phyloP scores from a whole-genome alignment of 2,329 filamentous ascomycete species.

The Myriangium duriaei region DNA sequence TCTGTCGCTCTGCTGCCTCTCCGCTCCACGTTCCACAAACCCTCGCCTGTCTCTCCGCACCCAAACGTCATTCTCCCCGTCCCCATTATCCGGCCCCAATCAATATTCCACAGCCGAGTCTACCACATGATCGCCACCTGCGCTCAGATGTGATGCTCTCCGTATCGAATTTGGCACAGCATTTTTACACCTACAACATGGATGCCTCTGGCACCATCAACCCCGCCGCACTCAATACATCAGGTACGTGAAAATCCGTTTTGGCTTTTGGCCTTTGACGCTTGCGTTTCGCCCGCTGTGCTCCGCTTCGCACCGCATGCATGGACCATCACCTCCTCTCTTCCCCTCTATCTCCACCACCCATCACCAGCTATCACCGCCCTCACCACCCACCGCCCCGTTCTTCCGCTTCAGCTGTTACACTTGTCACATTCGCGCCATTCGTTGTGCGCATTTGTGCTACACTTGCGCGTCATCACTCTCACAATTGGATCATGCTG shows the following conservation, averaged over 20 bases:
- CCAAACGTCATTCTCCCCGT: constrained; percentile 1
- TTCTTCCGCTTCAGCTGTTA: constrained; percentile 1
- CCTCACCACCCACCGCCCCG: not conserved
- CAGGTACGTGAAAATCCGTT: constrained; percentile 41
- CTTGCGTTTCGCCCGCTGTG: not conserved
- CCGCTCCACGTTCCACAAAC: not conserved
- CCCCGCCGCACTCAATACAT: constrained; percentile 71
- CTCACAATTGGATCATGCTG: constrained; percentile 26
- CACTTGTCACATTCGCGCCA: no score
- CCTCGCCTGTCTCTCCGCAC: constrained; percentile 5
- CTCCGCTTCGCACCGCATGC: constrained; percentile 12
- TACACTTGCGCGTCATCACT: not conserved
- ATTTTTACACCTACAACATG: constrained; percentile 25
- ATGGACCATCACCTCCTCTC: constrained; percentile 71
- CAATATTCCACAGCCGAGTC: no score
- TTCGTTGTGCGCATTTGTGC: constrained; percentile 2
- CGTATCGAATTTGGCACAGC: constrained; percentile 20
- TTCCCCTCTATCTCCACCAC: constrained; percentile 60
- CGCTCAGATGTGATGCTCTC: constrained; percentile 25
- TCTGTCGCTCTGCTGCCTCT: not conserved
- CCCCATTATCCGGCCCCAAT: constrained; percentile 3
- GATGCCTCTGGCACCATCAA: constrained; percentile 84
- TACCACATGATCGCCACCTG: not conserved
- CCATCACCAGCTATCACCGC: constrained; percentile 56
- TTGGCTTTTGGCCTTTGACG: not conserved